Evolutionary conservation across 2,329 filamentous ascomycete species (phyloP).

Genomic region (Hypoxylon sp.): DNA sequence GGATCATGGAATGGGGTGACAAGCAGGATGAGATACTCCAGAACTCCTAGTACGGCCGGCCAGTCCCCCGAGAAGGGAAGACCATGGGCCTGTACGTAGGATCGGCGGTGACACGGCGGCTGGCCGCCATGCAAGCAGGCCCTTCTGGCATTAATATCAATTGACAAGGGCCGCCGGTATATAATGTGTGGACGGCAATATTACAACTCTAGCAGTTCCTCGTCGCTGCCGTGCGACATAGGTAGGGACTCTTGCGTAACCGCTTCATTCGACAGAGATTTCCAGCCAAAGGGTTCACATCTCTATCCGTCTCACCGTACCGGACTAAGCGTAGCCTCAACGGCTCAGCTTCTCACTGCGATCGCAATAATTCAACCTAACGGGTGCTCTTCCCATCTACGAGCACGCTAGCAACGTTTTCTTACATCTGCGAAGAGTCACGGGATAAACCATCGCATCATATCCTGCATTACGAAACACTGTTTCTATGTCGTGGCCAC

Average conservation of each 20-base stretch:
- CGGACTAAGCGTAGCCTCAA: constrained; percentile 11
- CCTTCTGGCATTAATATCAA: constrained; percentile 17
- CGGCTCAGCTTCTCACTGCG: constrained; percentile 13
- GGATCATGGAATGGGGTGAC: constrained; percentile 37
- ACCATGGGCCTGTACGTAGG: constrained; percentile 27
- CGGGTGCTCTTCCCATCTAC: constrained; percentile 13
- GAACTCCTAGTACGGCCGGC: constrained; percentile 45
- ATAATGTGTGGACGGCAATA: constrained; percentile 29
- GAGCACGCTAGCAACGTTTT: constrained; percentile 17
- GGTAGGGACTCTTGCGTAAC: constrained; percentile 6
- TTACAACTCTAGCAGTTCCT: constrained; percentile 19
- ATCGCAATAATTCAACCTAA: constrained; percentile 12
- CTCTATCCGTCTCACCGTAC: constrained; percentile 33
- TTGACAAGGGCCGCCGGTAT: constrained; percentile 13
- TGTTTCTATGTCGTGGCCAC: constrained; percentile 40
- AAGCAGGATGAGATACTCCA: constrained; percentile 34
- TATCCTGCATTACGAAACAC: constrained; percentile 38
- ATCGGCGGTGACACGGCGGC: constrained; percentile 44
- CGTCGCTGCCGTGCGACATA: constrained; percentile 31
- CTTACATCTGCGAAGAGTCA: constrained; percentile 37
- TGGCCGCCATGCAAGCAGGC: constrained; percentile 25
- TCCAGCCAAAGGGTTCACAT: constrained; percentile 40
- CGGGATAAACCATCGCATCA: constrained; percentile 39
- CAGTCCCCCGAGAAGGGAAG: constrained; percentile 41
- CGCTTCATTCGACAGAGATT: constrained; percentile 22